Evolutionary conservation across 768 basidiomycete genomes (phyloP).

Genomic region (Leccinum obscurum): DNA sequence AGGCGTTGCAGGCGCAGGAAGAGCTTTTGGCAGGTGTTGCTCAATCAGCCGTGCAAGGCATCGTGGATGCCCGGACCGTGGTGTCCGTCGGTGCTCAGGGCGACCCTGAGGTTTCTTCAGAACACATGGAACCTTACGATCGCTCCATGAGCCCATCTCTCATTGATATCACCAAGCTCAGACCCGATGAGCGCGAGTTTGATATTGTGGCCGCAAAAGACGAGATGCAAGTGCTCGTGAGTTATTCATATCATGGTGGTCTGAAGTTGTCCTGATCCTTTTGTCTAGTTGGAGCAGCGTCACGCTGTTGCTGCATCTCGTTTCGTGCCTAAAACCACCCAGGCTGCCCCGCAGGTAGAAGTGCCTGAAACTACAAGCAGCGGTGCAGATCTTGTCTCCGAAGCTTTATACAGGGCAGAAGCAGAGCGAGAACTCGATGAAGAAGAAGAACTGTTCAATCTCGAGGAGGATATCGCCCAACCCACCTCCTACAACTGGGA

Average conservation of each 20-base stretch:
- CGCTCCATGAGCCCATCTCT: slow-evolving; percentile 84
- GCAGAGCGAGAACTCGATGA: slow-evolving; percentile 93
- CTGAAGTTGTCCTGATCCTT: slow-evolving; percentile 6
- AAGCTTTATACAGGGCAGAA: slow-evolving; percentile 88
- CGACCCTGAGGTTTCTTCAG: slow-evolving; percentile 41
- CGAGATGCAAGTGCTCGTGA: slow-evolving; percentile 63
- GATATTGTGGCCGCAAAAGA: slow-evolving; percentile 72
- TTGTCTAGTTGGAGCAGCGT: slow-evolving; percentile 64
- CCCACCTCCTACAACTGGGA: slow-evolving; percentile 95
- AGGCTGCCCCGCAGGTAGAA: slow-evolving; percentile 57
- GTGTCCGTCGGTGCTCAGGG: slow-evolving; percentile 32
- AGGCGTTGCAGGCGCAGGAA: slow-evolving; percentile 91
- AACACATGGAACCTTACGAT: slow-evolving; percentile 78
- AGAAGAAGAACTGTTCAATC: slow-evolving; percentile 93
- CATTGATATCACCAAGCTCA: slow-evolving; percentile 68
- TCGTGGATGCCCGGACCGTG: slow-evolving; percentile 37
- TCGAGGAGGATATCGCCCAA: slow-evolving; percentile 84
- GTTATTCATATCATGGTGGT: slow-evolving; percentile 25
- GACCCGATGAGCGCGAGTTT: slow-evolving; percentile 77
- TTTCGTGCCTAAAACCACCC: slow-evolving; percentile 78
- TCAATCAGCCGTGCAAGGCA: slow-evolving; percentile 52
- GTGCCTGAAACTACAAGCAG: slow-evolving; percentile 59
- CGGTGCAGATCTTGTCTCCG: slow-evolving; percentile 78
- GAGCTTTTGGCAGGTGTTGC: slow-evolving; percentile 83
- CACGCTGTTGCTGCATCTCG: slow-evolving; percentile 80